Conservation (phyloP, 208 protist species). For the Balamuthia mandrillaris region DNA sequence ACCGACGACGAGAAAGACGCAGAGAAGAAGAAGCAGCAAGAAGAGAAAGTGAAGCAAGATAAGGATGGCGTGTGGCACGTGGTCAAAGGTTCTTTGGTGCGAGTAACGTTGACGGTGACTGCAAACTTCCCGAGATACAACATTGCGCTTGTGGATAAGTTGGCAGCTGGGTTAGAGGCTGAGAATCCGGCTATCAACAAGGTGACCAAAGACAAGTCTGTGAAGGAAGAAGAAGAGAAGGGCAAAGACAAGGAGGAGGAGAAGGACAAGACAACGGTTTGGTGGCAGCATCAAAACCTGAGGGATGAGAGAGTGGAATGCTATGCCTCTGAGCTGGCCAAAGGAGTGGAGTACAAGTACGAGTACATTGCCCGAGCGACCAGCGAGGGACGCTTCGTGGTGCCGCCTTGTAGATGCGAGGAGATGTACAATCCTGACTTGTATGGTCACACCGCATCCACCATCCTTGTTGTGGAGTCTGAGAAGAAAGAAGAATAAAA, state of each 20-base stretch:
- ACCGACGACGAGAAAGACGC: conserved; percentile 23
- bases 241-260: neutral
- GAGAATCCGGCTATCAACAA: conserved; percentile 30
- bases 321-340: neutral
- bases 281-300: conserved; percentile 14
- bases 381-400: conserved; percentile 16
- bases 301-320: conserved; percentile 31
- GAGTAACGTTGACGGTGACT: neutral
- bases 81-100: neutral
- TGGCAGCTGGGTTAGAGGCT: conserved; percentile 13
- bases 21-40: conserved; percentile 7
- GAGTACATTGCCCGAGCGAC: conserved; percentile 30
- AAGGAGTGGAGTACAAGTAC: neutral
- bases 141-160: conserved; percentile 34
- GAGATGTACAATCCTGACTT: conserved; percentile 27
- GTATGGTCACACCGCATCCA: neutral
- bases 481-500: neutral
- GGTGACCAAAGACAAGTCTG: neutral
- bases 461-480: neutral
- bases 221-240: neutral
- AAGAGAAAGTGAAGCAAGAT: neutral
- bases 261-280: neutral
- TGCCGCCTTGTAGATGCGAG: neutral
- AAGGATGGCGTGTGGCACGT: neutral
- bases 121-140: conserved; percentile 26